phyloP scores from a whole-genome alignment of 2,329 filamentous ascomycete genomes.

The Pyrenophora teres region DNA sequence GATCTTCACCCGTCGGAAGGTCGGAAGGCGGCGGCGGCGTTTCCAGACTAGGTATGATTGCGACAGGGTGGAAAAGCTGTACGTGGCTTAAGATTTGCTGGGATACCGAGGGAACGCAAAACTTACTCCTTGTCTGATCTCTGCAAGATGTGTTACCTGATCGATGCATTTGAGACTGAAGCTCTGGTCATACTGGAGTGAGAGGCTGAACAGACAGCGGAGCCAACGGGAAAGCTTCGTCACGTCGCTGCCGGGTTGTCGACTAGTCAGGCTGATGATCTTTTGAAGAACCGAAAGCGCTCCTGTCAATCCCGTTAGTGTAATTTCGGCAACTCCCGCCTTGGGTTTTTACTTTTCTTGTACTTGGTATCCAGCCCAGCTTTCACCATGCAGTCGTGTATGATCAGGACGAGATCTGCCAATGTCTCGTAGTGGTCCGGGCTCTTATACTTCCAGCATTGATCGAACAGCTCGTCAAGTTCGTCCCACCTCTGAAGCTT shows the following conservation, averaged over 20 bases:
- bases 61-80: not conserved
- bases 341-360: constrained; percentile 32
- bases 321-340: constrained; percentile 25
- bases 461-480: constrained; percentile 64
- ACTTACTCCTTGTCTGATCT: constrained; percentile 36
- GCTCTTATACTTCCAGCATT: constrained; percentile 44
- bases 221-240: constrained; percentile 74
- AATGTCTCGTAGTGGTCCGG: constrained; percentile 52
- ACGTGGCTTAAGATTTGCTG: constrained; percentile 6
- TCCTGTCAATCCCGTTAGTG: constrained; percentile 25
- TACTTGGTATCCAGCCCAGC: constrained; percentile 35
- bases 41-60: constrained; percentile 2
- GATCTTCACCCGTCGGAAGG: constrained; percentile 7
- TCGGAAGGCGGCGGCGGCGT: constrained; percentile 23
- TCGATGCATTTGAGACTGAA: constrained; percentile 65
- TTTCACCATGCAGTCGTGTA: constrained; percentile 46
- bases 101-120: not conserved
- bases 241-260: constrained; percentile 60
- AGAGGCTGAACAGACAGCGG: constrained; percentile 73
- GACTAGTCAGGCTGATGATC: constrained; percentile 72
- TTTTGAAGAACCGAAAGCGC: constrained; percentile 58
- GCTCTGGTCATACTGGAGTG: constrained; percentile 61
- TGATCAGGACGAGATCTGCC: constrained; percentile 53
- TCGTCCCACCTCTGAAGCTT: constrained; percentile 70
- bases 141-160: constrained; percentile 58